Percentiles rank a stretch among this genome's conserved stretches.
Evolutionary conservation across 768 basidiomycete genomes (phyloP).

Genomic region (Termitomyces sp.): DNA sequence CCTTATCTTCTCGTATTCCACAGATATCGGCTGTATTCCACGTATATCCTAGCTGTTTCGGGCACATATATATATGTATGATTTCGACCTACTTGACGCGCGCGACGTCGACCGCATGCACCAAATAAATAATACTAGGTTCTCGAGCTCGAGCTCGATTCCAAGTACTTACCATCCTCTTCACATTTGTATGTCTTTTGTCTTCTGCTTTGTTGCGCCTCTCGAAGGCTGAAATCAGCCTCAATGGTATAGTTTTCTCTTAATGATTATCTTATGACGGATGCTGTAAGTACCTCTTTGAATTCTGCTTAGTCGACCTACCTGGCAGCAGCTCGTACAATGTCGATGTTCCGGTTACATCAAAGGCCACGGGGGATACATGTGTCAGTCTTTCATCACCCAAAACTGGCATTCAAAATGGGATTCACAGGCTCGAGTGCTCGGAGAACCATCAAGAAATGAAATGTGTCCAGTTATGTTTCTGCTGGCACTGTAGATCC

Average conservation of each 20-base stretch:
- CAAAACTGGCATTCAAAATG: neutral
- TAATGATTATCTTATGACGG: neutral
- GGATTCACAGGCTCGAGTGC: neutral
- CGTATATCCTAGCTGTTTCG: no score
- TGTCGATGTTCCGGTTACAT: neutral
- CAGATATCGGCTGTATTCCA: no score
- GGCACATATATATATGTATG: no score
- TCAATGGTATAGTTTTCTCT: neutral
- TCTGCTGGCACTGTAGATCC: no score
- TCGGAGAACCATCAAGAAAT: neutral
- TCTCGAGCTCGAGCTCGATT: no score
- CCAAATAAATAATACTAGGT: neutral
- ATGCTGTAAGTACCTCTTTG: neutral
- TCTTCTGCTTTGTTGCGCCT: no score
- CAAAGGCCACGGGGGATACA: neutral
- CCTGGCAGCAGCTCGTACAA: neutral
- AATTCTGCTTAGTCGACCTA: neutral
- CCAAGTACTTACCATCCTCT: no score
- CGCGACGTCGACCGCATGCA: no score
- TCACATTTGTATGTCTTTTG: no score
- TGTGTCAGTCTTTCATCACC: neutral
- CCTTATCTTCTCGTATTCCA: no score
- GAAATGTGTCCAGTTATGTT: neutral
- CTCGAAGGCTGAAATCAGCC: neutral
- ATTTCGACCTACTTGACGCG: no score